Conservation (phyloP, 2,329 filamentous ascomycete genomes). For the Botrytis pseudocinerea region DNA sequence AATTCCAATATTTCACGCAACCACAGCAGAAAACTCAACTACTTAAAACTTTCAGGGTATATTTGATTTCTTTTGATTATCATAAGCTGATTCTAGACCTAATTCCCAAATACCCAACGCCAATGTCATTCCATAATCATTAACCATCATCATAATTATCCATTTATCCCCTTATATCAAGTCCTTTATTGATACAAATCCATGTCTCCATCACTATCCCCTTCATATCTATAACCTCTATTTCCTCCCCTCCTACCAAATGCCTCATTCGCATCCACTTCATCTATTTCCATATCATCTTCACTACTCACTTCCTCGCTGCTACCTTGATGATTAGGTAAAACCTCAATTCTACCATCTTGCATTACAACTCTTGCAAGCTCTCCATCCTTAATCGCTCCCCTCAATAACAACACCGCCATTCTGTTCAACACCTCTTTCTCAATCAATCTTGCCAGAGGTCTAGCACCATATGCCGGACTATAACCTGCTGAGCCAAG, state of each 20-base stretch:
- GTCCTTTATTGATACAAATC: constrained; percentile 49
- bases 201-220: constrained; percentile 55
- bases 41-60: not conserved
- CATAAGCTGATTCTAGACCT: not conserved
- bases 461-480: constrained; percentile 90
- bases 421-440: constrained; percentile 94
- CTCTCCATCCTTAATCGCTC: constrained; percentile 84
- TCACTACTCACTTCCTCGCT: constrained; percentile 67
- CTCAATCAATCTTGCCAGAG: constrained; percentile 86
- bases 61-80: not conserved
- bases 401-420: constrained; percentile 86
- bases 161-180: not conserved
- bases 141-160: not conserved
- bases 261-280: constrained; percentile 54
- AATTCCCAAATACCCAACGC: not conserved
- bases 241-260: constrained; percentile 47
- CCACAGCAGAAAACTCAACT: not conserved
- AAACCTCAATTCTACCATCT: constrained; percentile 75
- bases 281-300: constrained; percentile 63
- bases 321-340: constrained; percentile 80
- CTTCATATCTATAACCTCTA: not conserved
- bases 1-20: not conserved
- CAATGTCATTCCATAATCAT: constrained; percentile 7
- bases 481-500: constrained; percentile 90
- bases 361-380: constrained; percentile 74